A percentile compares a stretch with the other conserved stretches of the same genome.
Conservation (phyloP, 441 rosid species). For the Pelargonium cotyledonis region DNA sequence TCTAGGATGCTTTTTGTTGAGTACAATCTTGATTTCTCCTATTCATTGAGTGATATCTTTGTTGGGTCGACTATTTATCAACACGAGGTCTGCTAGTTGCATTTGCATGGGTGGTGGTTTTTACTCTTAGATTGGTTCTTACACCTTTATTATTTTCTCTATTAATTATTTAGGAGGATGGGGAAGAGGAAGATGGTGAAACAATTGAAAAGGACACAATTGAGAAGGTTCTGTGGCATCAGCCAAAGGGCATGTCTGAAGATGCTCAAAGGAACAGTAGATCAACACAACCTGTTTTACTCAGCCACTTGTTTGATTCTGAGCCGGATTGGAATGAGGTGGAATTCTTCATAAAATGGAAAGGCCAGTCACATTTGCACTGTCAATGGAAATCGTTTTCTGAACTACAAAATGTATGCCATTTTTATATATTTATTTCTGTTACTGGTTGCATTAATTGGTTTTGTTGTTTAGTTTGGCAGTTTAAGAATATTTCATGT, state of each 20-base stretch:
- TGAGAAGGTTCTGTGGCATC: slow-evolving; percentile 98
- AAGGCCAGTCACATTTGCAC: slow-evolving; percentile 98
- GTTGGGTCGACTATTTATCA: not conserved
- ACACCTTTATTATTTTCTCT: not conserved
- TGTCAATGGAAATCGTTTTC: slow-evolving; percentile 91
- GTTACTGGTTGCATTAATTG: slow-evolving; percentile 13
- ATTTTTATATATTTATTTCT: slow-evolving; percentile 9
- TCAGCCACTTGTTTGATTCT: slow-evolving; percentile 68
- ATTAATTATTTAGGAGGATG: slow-evolving; percentile 60
- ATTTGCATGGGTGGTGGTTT: slow-evolving; percentile 1
- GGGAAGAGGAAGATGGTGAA: slow-evolving; percentile 93
- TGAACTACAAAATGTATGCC: slow-evolving; percentile 82
- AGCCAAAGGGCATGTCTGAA: slow-evolving; percentile 79
- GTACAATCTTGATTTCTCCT: not conserved
- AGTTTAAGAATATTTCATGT: not conserved
- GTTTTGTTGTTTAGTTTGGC: not conserved
- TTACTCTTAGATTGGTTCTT: not conserved
- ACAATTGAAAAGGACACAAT: slow-evolving; percentile 85
- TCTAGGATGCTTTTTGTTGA: not conserved
- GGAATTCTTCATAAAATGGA: slow-evolving; percentile 98
- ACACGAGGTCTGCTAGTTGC: not conserved
- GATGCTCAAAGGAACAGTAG: slow-evolving; percentile 52
- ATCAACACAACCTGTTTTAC: slow-evolving; percentile 64
- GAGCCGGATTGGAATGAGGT: slow-evolving; percentile 83
- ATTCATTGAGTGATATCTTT: not conserved